A percentile compares a stretch with the other conserved stretches of the same genome.
Conservation (phyloP, 768 basidiomycete species). For the Boletus sp. region DNA sequence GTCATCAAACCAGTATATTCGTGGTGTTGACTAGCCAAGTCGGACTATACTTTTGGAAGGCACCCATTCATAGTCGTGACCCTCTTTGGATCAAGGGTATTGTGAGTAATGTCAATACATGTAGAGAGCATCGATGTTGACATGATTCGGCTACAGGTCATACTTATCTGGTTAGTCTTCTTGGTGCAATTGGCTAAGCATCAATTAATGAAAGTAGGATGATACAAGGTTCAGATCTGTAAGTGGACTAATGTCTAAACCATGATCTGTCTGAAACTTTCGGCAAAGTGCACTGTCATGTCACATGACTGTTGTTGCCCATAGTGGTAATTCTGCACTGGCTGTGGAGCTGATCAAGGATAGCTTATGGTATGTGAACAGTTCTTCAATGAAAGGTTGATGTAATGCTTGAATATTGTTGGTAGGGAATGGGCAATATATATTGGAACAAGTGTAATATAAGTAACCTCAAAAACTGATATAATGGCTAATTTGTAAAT, state of each 20-base stretch:
- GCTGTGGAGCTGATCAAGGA: neutral
- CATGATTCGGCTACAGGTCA: slow-evolving; percentile 8
- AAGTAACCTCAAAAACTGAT: neutral
- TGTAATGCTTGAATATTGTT: neutral
- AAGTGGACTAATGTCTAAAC: neutral
- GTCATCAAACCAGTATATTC: slow-evolving; percentile 11
- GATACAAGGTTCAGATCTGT: slow-evolving; percentile 18
- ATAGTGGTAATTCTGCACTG: neutral
- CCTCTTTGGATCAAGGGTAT: slow-evolving; percentile 21
- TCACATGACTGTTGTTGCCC: slow-evolving; percentile 7
- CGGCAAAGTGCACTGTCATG: slow-evolving; percentile 10
- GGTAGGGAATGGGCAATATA: slow-evolving; percentile 14
- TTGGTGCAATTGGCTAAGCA: neutral
- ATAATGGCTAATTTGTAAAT: slow-evolving; percentile 1
- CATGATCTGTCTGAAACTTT: neutral
- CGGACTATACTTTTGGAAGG: slow-evolving; percentile 21
- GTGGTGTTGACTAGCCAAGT: slow-evolving; percentile 24
- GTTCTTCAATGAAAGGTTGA: neutral
- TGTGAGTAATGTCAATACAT: slow-evolving; percentile 7
- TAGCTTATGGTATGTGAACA: slow-evolving; percentile 6
- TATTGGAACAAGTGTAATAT: slow-evolving; percentile 18
- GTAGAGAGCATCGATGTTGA: neutral
- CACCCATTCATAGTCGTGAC: slow-evolving; percentile 14
- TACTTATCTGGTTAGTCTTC: slow-evolving; percentile 22
- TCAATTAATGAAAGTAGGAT: slow-evolving; percentile 16